A percentile compares a stretch with the other conserved stretches of the same genome.
These are phyloP conservation scores for cucumber (Cucumis sativus) DNA, from an alignment of 306 rosid genomes.

Conservation along the genomic window Cucumber_9930_V3 NC_026657.2:15772001-15772500, in stretches of 20 bases:
- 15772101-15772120: constrained; percentile 11
- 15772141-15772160: constrained; percentile 99
- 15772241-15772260: not conserved
- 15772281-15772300: not conserved
- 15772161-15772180: constrained; percentile 95
- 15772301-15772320: constrained; percentile 99
- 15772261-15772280: not conserved
- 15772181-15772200: constrained; percentile 93
- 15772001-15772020: not conserved
- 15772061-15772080: not conserved
- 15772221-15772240: not conserved
- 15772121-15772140: constrained; percentile 97
- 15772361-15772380: constrained; percentile 89
- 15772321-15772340: constrained; percentile 99
- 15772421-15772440: not conserved
- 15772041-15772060: not conserved
- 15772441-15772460: not conserved
- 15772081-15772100: not conserved
- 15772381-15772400: constrained; percentile 71
- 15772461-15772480: not conserved
- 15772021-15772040: not conserved
- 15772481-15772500: constrained; percentile 14
- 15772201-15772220: constrained; percentile 15
- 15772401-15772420: constrained; percentile 41
- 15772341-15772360: constrained; percentile 86